Conservation (phyloP, 2,329 filamentous ascomycete species). For the Cladosporium oxysporum region DNA sequence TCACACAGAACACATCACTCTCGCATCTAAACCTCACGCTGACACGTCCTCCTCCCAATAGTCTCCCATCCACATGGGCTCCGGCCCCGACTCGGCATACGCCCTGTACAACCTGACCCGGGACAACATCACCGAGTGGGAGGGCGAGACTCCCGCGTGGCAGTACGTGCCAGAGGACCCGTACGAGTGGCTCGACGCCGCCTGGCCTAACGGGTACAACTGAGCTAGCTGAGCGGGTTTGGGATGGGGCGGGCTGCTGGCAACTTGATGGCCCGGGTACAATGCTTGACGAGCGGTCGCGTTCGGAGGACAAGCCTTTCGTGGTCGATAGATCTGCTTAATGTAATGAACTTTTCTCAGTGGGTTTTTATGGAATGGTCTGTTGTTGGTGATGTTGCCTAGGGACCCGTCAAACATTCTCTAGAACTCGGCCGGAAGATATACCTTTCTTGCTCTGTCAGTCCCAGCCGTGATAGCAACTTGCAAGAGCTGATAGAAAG, state of each 20-base stretch:
- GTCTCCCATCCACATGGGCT: constrained; percentile 13
- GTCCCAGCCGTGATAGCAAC: too few species aligned
- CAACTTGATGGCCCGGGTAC: too few species aligned
- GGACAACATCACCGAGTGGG: constrained; percentile 11
- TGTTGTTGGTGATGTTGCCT: too few species aligned
- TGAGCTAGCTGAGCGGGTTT: not conserved
- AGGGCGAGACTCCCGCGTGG: constrained; percentile 7
- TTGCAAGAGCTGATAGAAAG: too few species aligned
- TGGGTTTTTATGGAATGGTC: too few species aligned
- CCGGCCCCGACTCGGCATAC: not conserved
- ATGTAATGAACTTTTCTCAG: not conserved
- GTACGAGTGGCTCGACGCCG: constrained; percentile 9
- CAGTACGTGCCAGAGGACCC: constrained; percentile 10
- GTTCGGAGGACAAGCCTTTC: not conserved
- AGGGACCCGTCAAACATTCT: too few species aligned
- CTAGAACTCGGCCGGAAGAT: too few species aligned
- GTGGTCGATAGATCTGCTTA: not conserved
- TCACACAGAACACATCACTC: not conserved
- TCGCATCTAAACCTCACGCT: not conserved
- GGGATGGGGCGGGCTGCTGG: too few species aligned
- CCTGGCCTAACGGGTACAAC: constrained; percentile 7
- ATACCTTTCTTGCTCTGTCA: too few species aligned
- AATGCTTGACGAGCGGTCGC: too few species aligned
- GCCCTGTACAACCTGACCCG: constrained; percentile 13
- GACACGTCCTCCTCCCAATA: not conserved